Base-by-base conservation (phyloP, 1,284 basidiomycete genomes). In the Xerocomus nothofagi region DNA sequence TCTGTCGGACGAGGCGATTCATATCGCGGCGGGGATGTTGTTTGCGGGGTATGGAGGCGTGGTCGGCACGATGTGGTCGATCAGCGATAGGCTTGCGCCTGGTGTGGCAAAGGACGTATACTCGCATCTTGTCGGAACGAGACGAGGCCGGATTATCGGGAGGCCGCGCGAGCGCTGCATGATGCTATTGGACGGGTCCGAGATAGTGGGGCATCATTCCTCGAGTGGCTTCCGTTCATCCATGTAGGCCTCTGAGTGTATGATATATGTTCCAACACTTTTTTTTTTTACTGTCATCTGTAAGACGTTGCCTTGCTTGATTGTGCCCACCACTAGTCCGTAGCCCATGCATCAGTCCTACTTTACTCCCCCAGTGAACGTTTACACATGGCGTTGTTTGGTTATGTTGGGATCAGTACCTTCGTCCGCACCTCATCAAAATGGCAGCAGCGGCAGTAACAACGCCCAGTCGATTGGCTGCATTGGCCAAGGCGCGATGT, bases 401-500 rank as follows among this genome's bases (percentile, higher is more conserved):
- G 58, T 41, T 3, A 10, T 60, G 17, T 55, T 56, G 51, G 43
- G 41, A 55, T 59, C 37, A 46, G 42, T 53, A 49, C 49, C 34
- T 41, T 38, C n/a, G 17, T 18, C 41, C 32, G 36, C 29, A 14
- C 20, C 3, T 43, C 24, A 34, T 39, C 32, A n/a, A n/a, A n/a
- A 65, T 66, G 61, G 44, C 59, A 2, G 61, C 72, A 15, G 56
- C 71, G 15, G 55, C 62, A 20, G 61, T 74, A 24, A 57, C 65
- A 11, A 57, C 65, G 10, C 72, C 74, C 27, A 70, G 75, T 26
- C 77, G 80, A 50, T 66, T 87, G 23, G 71, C 73, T 31, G 73
- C 78, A 8, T 72, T 91, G 39, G 76, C 68, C 0, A 75, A 76
- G 39, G 73, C 86, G 8, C 83, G 84, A 46, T 85, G 81, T 63